phyloP scores from a whole-genome alignment of 805 yeast species.

The Zygoascus flipseniorum region DNA sequence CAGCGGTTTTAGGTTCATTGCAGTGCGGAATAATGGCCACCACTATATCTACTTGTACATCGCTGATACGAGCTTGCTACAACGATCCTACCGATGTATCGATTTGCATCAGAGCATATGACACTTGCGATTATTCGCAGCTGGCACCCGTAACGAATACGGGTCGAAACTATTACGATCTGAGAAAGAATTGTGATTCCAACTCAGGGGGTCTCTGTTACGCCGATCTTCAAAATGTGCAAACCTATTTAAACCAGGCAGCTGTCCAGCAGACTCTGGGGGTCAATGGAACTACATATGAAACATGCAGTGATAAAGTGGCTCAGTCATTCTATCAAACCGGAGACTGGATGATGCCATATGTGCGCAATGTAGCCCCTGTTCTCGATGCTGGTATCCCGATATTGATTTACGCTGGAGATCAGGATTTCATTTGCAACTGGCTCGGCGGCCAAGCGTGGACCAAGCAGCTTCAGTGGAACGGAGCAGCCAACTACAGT shows the following conservation, averaged over 20 bases:
- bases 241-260: constrained; percentile 44
- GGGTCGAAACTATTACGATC: constrained; percentile 58
- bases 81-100: constrained; percentile 18
- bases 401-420: constrained; percentile 87
- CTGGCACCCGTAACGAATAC: constrained; percentile 51
- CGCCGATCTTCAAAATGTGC: constrained; percentile 44
- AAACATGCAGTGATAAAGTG: constrained; percentile 66
- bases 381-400: constrained; percentile 63
- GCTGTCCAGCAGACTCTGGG: constrained; percentile 49
- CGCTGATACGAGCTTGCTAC: constrained; percentile 61
- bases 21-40: constrained; percentile 58
- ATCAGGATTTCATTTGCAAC: constrained; percentile 85
- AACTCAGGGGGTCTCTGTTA: constrained; percentile 53
- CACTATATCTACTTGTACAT: constrained; percentile 56
- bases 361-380: constrained; percentile 46
- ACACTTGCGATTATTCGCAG: constrained; percentile 69
- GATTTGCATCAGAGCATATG: constrained; percentile 75
- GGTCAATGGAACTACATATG: constrained; percentile 44
- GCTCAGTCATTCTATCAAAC: constrained; percentile 52
- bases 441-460: constrained; percentile 89
- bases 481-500: constrained; percentile 42
- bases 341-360: constrained; percentile 65
- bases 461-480: constrained; percentile 64
- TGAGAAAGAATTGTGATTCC: constrained; percentile 39
- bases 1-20: constrained; percentile 57